Percentiles rank a stretch among this genome's conserved stretches.
Conservation (phyloP, 2,329 filamentous ascomycete genomes). For the Dactylellina haptotyla region DNA sequence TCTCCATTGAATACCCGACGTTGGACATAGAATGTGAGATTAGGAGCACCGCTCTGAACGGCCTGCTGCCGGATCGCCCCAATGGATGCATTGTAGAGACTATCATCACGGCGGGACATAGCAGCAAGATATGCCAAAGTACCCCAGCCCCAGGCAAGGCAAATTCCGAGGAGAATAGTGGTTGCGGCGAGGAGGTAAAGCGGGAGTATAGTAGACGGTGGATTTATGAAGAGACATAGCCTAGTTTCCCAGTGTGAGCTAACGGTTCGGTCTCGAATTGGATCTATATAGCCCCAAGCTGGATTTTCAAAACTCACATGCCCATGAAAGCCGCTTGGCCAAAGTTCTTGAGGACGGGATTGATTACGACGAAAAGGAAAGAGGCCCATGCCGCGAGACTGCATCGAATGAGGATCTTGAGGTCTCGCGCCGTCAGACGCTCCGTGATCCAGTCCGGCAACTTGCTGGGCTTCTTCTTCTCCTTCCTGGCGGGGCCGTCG, state of each 20-base stretch:
- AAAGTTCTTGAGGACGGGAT: slow-evolving; percentile 62
- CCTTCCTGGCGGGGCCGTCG: background rate
- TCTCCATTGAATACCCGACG: slow-evolving; percentile 63
- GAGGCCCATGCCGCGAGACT: slow-evolving; percentile 64
- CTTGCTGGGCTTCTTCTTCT: slow-evolving; percentile 1
- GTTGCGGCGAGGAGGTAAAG: slow-evolving; percentile 63
- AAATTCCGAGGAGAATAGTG: slow-evolving; percentile 65
- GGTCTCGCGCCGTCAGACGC: slow-evolving; percentile 65
- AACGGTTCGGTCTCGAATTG: too few species aligned
- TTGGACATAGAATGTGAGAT: slow-evolving; percentile 59
- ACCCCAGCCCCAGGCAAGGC: slow-evolving; percentile 66
- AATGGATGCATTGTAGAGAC: slow-evolving; percentile 61
- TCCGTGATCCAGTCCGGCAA: slow-evolving; percentile 60
- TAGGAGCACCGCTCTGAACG: slow-evolving; percentile 58
- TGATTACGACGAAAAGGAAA: slow-evolving; percentile 65
- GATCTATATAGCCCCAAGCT: too few species aligned
- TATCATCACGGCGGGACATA: slow-evolving; percentile 62
- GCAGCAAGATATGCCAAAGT: slow-evolving; percentile 66
- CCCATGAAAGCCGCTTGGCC: slow-evolving; percentile 65
- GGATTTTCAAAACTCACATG: slow-evolving; percentile 37
- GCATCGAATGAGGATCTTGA: slow-evolving; percentile 65
- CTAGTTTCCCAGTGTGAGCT: slow-evolving; percentile 39
- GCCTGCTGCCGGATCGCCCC: slow-evolving; percentile 61
- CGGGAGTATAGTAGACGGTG: slow-evolving; percentile 64
- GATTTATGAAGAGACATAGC: slow-evolving; percentile 64